These are phyloP conservation scores for Ocimum tenuiflorum DNA, from an alignment of 257 asterid genomes.

Conservation along the genomic window DNA sequence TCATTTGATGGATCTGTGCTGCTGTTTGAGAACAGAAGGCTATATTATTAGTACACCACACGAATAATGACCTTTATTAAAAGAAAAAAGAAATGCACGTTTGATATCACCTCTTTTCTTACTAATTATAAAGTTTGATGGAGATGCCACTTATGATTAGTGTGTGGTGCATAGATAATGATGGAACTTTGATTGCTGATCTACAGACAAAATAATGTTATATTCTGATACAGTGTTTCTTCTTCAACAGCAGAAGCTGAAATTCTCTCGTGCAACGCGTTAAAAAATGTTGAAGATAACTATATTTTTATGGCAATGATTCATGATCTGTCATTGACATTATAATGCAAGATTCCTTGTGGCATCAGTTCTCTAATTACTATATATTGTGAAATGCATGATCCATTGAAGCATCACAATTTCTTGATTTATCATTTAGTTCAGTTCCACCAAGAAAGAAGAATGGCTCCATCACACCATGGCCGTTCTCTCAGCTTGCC, in stretches of 20 bases:
- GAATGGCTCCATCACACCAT: slow-evolving; percentile 28
- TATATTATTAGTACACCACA: not conserved
- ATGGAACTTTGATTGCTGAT: not conserved
- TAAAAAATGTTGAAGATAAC: not conserved
- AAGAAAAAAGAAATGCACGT: too few species aligned
- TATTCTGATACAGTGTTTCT: not conserved
- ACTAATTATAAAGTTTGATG: not conserved
- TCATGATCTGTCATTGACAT: not conserved
- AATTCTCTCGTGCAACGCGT: not conserved
- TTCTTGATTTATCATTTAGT: too few species aligned
- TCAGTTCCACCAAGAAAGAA: not conserved
- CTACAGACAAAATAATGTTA: not conserved
- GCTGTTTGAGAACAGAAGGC: not conserved
- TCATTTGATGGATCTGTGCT: not conserved
- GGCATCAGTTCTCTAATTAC: not conserved
- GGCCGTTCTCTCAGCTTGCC: slow-evolving; percentile 37
- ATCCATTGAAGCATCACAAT: not conserved
- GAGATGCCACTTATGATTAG: not conserved
- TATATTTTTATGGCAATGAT: not conserved
- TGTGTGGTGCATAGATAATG: not conserved
- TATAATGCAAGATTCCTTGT: slow-evolving; percentile 11
- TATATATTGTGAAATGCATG: not conserved
- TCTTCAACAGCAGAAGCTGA: not conserved
- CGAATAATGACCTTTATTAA: too few species aligned
- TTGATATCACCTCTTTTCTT: not conserved